Base-by-base conservation (phyloP, 345 rosid species). In the Gossypium sturtianum region DNA sequence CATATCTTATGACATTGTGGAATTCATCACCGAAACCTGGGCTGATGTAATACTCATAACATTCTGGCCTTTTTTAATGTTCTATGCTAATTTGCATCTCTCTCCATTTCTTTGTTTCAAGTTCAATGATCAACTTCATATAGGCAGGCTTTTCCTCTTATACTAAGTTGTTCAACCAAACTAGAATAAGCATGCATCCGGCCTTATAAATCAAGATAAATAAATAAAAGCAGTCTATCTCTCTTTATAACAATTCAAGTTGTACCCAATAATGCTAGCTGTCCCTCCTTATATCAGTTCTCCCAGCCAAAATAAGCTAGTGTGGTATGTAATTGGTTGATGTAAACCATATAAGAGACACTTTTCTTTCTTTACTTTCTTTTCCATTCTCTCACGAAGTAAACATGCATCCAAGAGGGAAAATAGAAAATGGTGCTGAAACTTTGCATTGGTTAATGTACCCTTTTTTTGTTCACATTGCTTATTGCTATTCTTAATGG, bases 1-100 rank as follows among this genome's bases (percentile, higher is more conserved):
- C 72, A 83, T 86, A 58, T 63, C 85, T 9, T 83, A 76, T 66
- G 88, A 81, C 70, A 76, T 87, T 48, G 80, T 83, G 73, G 84
- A 80, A 22, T 85, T 83, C 49, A 75, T 85, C 20, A 81, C 81
- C 12, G 86, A 79, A 25, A 81, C 84, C 19, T 82, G 86, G 88
- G 81, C 73, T 65, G 83, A 83, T 77, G 88, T 85, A 83, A 77
- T 44, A 49, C 69, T 66, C 38, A 38, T 47, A 51, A 71, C 75
- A 2, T 53, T 62, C 15, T 72, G 12, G 4, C 38, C 22, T 13
- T 51, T 22, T 68, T 71, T 76, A 60, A 20, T 72, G 34, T 45
- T 7, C 71, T 56, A 15, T 20, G 23, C 34, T n/a, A 27, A 47
- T 6, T 12, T 56, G 43, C 16, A 60, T 57, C 6, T 67, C 64